Evolutionary conservation across 1,284 basidiomycete genomes (phyloP), one percentile per base, ranked within the genome.

Genomic region (Volvariella volvacea): DNA sequence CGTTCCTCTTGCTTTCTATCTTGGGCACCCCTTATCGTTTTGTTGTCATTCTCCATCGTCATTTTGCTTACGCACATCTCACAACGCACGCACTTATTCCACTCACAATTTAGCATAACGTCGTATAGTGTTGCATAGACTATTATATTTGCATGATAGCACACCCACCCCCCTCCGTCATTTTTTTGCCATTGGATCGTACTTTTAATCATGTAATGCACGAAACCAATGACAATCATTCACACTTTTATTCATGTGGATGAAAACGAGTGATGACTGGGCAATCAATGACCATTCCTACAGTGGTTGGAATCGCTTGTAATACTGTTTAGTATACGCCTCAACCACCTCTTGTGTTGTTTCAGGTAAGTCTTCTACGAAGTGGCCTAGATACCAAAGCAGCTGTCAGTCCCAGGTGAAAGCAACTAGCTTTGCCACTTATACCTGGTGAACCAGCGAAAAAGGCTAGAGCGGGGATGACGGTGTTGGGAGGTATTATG

Each of bases 381-480:
- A 87, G 8, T 77, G 78, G 12, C 89, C 93, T 92, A 41, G 25
- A 7, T 20, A 31, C 15, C 34, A 8, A 4, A 20, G 34, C 12
- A 28, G 25, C 12, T 4, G 34, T 36, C n/a, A 36, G 34, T 36
- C 34, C n/a, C 34, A 36, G 34, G n/a, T 4, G 7, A 36, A 7
- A 14, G 30, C 2, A 22, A 38, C 16, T 31, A 32, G 45, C 25
- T 33, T 22, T n/a, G 50, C 12, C 6, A 6, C 12, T 12, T 48
- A 38, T 50, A 88, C 92, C 92, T 56, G 96, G 95, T 43, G 90
- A 91, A 8, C 96, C 96, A 10, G 79, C 69, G 66, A 94, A 98
- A 3, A 88, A 68, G 0, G 92, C 80, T 51, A 96, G 69, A 2
- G 89, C 88, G 0, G 94, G 92, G 9, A 99, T 81, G 41, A 98